A percentile compares a stretch with the other conserved stretches of the same genome.
Conservation (phyloP, 352 stramenopile genomes). For the Phytopythium sindhum region DNA sequence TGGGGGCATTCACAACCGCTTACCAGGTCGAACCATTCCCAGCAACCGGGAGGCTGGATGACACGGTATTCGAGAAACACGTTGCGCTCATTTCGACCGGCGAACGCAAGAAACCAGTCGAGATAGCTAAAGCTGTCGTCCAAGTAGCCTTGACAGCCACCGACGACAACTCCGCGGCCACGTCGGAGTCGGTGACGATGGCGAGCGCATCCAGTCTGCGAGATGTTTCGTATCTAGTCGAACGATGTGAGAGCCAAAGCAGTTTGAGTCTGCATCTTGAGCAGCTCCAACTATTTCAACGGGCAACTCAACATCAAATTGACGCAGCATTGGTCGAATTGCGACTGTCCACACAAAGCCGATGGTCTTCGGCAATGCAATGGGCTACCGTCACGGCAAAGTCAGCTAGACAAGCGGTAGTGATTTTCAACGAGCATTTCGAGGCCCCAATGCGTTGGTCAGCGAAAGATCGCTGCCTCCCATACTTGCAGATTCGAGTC, state of each 20-base stretch:
- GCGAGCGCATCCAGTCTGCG: background rate
- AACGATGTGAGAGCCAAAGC: background rate
- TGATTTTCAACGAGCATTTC: background rate
- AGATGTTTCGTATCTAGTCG: background rate
- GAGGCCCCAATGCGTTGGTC: background rate
- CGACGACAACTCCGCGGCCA: background rate
- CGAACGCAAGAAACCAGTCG: background rate
- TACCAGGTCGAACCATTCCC: background rate
- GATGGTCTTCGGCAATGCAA: background rate
- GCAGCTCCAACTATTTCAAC: background rate
- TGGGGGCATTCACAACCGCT: background rate
- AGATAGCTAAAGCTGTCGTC: background rate
- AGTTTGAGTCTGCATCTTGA: background rate
- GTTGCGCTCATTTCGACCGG: background rate
- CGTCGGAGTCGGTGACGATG: background rate
- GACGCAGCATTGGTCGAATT: background rate
- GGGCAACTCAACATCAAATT: background rate
- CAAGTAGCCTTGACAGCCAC: background rate
- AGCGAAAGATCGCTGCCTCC: conserved; percentile 1
- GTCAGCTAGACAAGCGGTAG: background rate
- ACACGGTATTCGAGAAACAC: background rate
- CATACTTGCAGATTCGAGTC: background rate
- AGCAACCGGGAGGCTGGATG: background rate
- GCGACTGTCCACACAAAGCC: background rate
- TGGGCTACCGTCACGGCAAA: background rate